Base-by-base conservation (phyloP, 228 moss, liverwort and hornwort genomes). In the Sphagnum fallax region DNA sequence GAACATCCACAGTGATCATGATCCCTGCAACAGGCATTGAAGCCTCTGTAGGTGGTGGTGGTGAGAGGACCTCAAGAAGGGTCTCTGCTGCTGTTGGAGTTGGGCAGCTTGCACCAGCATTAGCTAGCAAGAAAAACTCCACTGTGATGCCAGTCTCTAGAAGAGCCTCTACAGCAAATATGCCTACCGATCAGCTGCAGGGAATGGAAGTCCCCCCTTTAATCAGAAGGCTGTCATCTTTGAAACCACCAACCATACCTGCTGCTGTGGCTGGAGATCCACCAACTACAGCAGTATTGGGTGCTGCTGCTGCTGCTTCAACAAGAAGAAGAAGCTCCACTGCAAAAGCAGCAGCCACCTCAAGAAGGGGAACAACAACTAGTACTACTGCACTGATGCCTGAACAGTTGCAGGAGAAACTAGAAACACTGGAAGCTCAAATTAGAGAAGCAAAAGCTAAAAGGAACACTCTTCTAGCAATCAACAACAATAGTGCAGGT, bases 381-480 rank as follows among this genome's bases (percentile, higher is more conserved):
- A 32, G 3, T 32, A 32, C 32, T 32, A 32, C 66, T 64, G 66
- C 69, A 1, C 8, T 72, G 55, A 4, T 70, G 6, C 55, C 67
- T 2, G 48, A 82, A 64, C 75, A 82, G 49, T 15, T 75, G 7
- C 73, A 75, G 47, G 78, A 75, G 1, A 78, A 75, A 72, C 18
- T 82, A 62, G 73, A 82, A 61, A 62, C 6, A 6, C n/a, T 78
- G 70, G 75, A 75, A 67, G 61, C 52, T 48, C 72, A 81, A 50
- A 82, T 72, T 15, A 69, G 64, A 50, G 73, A 75, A 70, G 75
- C 65, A 0, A 72, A 70, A 50, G 52, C 62, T 16, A 63, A 75
- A 60, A 70, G 55, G 6, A 72, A 75, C n/a, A 69, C 63, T 8
- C 49, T 75, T n/a, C 53, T 72, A 69, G 32, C 32, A 32, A 2